Percentiles rank a stretch among this genome's conserved stretches.
Evolutionary conservation across 2,329 filamentous ascomycete genomes (phyloP).

Genomic region (Pseudogymnoascus sp.): DNA sequence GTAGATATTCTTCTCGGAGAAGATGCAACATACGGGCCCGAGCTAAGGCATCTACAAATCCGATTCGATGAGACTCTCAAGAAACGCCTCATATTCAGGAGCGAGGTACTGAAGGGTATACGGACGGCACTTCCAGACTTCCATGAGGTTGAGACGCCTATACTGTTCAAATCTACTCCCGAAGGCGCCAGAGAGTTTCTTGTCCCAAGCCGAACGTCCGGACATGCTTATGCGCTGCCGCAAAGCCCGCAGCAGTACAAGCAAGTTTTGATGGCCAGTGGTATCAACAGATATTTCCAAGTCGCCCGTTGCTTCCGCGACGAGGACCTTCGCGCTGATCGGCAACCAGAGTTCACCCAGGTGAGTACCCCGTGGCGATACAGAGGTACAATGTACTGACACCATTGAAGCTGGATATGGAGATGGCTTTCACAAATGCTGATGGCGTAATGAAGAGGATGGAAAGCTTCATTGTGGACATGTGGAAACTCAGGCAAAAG

Average conservation of each 20-base stretch:
- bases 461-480: conserved; percentile 21
- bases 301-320: conserved; percentile 93
- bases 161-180: conserved; percentile 94
- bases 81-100: conserved; percentile 63
- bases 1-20: conserved; percentile 69
- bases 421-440: conserved; percentile 78
- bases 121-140: conserved; percentile 16
- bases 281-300: conserved; percentile 77
- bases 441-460: conserved; percentile 55
- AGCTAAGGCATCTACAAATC: conserved; percentile 76
- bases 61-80: conserved; percentile 63
- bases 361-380: conserved; percentile 34
- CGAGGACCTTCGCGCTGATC: conserved; percentile 83
- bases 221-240: conserved; percentile 79
- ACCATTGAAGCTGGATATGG: conserved; percentile 66
- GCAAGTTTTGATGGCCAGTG: conserved; percentile 91
- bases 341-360: conserved; percentile 95
- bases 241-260: conserved; percentile 99
- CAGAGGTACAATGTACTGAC: conserved; percentile 10
- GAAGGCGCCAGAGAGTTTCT: conserved; percentile 93
- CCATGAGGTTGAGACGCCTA: conserved; percentile 73
- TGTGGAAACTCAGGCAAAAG: conserved; percentile 11
- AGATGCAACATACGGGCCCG: conserved; percentile 62
- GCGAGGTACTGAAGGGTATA: conserved; percentile 34
- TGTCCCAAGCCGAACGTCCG: conserved; percentile 72